Base-by-base conservation (phyloP, 2,329 filamentous ascomycete species). In the Alternaria incomplexa region DNA sequence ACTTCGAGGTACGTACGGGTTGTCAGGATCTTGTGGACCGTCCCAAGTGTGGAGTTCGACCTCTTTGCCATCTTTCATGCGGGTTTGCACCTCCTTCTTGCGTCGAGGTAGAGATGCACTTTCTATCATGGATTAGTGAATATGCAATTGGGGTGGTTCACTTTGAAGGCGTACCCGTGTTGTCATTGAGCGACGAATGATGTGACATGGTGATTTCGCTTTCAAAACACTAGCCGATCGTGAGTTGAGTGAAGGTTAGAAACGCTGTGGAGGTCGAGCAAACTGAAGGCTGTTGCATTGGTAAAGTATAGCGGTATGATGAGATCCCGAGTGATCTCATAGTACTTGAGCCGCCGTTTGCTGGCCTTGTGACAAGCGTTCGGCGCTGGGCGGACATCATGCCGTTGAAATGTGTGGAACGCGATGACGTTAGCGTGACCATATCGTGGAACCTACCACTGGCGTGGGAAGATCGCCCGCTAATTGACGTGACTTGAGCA, bases 21-120 rank as follows among this genome's bases (percentile, higher is more conserved):
- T 74, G 4, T 73, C 72, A 23, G 64, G 65, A 50, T 74, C 73
- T 20, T 72, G 53, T 4, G 69, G 64, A 4, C 72, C 68, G 20
- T 72, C 22, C 69, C 73, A 75, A 0, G 61, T 70, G 26, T 74
- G 69, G 1, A 74, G 60, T 28, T 75, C 66, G 4, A 75, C 68
- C 30, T 73, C 66, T 48, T 71, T 72, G 8, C 69, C 69, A 50
- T 73, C 64, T 50, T 63, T 57, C 23, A 60, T 63, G 8, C 66
- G 48, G 8, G 13, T 52, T 25, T 30, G 66, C 6, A 30, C 65
- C 26, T 67, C 26, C 22, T 56, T 32, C 13, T 65, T 51, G 32
- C 25, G 56, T 6, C 52, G 47, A 17, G 43, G 36, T 52, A 58
- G 13, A 47, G 52, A 51, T 58, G 58, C 20, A 48, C 48, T 5